Conservation (phyloP, 2,329 filamentous ascomycete species). For the Lecanosticta acicola region DNA sequence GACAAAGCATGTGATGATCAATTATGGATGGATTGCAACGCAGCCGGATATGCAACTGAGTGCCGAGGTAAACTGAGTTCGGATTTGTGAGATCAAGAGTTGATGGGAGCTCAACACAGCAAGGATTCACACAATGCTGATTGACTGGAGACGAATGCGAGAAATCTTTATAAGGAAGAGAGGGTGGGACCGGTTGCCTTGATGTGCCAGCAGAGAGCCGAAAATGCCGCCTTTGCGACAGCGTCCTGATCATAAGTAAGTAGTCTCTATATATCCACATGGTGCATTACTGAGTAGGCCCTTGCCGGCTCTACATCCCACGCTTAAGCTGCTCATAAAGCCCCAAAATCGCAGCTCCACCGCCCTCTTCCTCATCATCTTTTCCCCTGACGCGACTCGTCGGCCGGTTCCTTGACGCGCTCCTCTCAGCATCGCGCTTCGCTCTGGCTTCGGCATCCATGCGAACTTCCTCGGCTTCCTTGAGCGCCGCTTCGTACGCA, state of each 20-base stretch:
- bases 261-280: not conserved
- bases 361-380: slow-evolving; percentile 25
- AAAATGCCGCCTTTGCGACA: not conserved
- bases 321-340: slow-evolving; percentile 32
- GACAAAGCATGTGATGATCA: not conserved
- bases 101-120: no score
- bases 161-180: no score
- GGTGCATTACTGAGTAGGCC: not conserved
- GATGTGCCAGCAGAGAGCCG: no score
- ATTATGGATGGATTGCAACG: not conserved
- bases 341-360: slow-evolving; percentile 30
- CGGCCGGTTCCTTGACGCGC: slow-evolving; percentile 14
- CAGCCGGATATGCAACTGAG: no score
- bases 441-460: slow-evolving; percentile 29
- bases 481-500: slow-evolving; percentile 31
- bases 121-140: no score
- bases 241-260: not conserved
- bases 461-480: slow-evolving; percentile 28
- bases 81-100: no score
- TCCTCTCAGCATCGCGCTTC: slow-evolving; percentile 19
- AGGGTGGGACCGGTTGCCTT: no score
- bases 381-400: slow-evolving; percentile 17
- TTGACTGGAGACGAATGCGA: no score
- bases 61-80: no score
- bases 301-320: slow-evolving; percentile 18